phyloP scores from a whole-genome alignment of 2,329 filamentous ascomycete species.

The Sordariomycetes sp. region DNA sequence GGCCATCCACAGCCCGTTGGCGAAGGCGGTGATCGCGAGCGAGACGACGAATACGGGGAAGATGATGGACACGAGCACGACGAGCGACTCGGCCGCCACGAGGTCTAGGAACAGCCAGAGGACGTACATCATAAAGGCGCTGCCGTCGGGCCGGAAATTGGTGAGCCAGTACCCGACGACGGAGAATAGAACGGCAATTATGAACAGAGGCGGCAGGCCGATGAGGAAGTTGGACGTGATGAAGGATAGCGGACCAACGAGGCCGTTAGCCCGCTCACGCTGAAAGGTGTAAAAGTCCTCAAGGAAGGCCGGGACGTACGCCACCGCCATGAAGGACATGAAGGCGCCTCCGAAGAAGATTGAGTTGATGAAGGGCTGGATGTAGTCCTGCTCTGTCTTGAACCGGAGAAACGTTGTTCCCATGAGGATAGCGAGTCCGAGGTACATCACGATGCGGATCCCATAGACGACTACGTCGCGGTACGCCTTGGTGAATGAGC shows the following conservation, averaged over 20 bases:
- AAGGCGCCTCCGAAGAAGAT: slow-evolving; percentile 66
- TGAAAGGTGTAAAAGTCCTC: slow-evolving; percentile 62
- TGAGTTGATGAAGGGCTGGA: slow-evolving; percentile 72
- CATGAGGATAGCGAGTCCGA: slow-evolving; percentile 67
- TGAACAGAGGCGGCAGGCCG: slow-evolving; percentile 67
- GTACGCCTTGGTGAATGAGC: slow-evolving; percentile 72
- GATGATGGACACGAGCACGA: slow-evolving; percentile 60
- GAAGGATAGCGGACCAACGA: slow-evolving; percentile 64
- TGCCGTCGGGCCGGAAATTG: slow-evolving; percentile 53
- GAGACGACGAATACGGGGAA: slow-evolving; percentile 71
- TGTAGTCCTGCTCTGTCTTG: slow-evolving; percentile 52
- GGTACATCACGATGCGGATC: slow-evolving; percentile 71
- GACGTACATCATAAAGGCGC: slow-evolving; percentile 63
- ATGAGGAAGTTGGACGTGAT: slow-evolving; percentile 71
- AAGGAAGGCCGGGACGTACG: slow-evolving; percentile 73
- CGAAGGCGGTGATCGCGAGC: slow-evolving; percentile 68
- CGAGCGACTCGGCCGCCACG: slow-evolving; percentile 67
- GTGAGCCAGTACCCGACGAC: slow-evolving; percentile 67
- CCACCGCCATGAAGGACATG: slow-evolving; percentile 73
- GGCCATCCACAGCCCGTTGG: slow-evolving; percentile 83
- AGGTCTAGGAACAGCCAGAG: slow-evolving; percentile 81
- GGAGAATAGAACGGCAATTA: slow-evolving; percentile 66
- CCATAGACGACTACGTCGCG: slow-evolving; percentile 76
- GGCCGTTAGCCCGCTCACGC: slow-evolving; percentile 70
- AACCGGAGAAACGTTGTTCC: slow-evolving; percentile 77